phyloP scores from a whole-genome alignment of 768 basidiomycete genomes.

The Leccinum longicurvipes region DNA sequence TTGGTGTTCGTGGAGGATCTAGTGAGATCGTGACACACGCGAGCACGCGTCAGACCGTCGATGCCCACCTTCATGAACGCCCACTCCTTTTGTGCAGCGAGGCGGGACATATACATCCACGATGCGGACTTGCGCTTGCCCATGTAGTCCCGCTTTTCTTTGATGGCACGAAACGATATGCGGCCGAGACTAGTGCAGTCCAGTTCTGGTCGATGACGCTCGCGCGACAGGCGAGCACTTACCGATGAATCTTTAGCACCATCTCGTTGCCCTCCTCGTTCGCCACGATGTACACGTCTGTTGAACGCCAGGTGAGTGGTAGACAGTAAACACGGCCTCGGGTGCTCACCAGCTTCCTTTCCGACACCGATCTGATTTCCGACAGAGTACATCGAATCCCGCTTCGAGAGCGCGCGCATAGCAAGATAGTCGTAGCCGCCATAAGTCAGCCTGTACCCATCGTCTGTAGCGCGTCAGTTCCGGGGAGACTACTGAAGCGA shows the following conservation, averaged over 20 bases:
- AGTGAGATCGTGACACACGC: background rate
- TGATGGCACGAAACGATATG: conserved; percentile 96
- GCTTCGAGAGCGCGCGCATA: conserved; percentile 87
- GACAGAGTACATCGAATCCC: conserved; percentile 85
- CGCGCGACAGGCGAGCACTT: background rate
- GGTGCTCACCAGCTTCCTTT: conserved; percentile 82
- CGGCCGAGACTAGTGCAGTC: conserved; percentile 71
- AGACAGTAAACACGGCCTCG: background rate
- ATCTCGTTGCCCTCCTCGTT: conserved; percentile 80
- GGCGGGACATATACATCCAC: conserved; percentile 99
- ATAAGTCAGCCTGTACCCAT: conserved; percentile 95
- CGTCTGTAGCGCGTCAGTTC: conserved; percentile 54
- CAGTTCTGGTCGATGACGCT: conserved; percentile 1
- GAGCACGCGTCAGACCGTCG: background rate
- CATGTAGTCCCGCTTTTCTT: conserved; percentile 93
- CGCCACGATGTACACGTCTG: conserved; percentile 86
- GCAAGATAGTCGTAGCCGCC: conserved; percentile 98
- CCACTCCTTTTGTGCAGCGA: conserved; percentile 97
- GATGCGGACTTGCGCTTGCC: conserved; percentile 94
- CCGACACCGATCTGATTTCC: conserved; percentile 99
- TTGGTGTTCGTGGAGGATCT: conserved; percentile 92
- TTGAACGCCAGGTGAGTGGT: conserved; percentile 5
- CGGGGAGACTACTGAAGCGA: background rate
- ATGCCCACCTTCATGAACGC: conserved; percentile 90
- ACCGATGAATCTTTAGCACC: conserved; percentile 95